Evolutionary conservation across 768 basidiomycete genomes (phyloP).

Genomic region (Boletus rex-veris): DNA sequence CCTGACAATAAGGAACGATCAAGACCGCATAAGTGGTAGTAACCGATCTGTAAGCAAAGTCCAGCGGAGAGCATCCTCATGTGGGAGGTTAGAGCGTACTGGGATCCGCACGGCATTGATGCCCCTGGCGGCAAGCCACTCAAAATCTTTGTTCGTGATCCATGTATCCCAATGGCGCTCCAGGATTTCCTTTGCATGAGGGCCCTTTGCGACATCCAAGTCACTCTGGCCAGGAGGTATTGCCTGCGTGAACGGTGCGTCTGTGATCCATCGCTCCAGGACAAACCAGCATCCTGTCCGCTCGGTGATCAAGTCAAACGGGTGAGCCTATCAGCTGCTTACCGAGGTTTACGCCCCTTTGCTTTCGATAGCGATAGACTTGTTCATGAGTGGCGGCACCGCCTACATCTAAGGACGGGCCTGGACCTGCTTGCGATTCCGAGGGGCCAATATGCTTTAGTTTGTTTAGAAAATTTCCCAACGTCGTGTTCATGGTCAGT

Average conservation of each 20-base stretch:
- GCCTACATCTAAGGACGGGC: slow-evolving; percentile 5
- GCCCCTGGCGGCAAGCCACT: slow-evolving; percentile 50
- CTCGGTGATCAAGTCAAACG: slow-evolving; percentile 7
- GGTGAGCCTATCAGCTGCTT: slow-evolving; percentile 9
- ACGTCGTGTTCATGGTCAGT: slow-evolving; percentile 6
- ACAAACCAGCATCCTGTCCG: slow-evolving; percentile 71
- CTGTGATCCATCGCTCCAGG: slow-evolving; percentile 72
- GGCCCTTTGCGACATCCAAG: slow-evolving; percentile 62
- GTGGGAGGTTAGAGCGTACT: slow-evolving; percentile 47
- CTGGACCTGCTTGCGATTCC: neutral
- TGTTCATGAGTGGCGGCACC: slow-evolving; percentile 9
- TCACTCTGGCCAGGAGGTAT: slow-evolving; percentile 58
- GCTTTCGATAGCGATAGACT: slow-evolving; percentile 61
- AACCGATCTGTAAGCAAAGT: slow-evolving; percentile 53
- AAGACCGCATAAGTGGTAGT: slow-evolving; percentile 62
- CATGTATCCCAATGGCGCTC: slow-evolving; percentile 51
- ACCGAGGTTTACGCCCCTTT: slow-evolving; percentile 83
- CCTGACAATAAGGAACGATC: slow-evolving; percentile 55
- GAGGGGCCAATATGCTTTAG: slow-evolving; percentile 7
- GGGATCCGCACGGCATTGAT: slow-evolving; percentile 62
- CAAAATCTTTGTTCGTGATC: slow-evolving; percentile 52
- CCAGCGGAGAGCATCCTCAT: neutral
- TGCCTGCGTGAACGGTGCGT: slow-evolving; percentile 54
- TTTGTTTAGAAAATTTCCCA: slow-evolving; percentile 18
- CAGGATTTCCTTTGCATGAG: slow-evolving; percentile 39